Conservation (phyloP, 805 yeast species). For the Danielia reshetovae region DNA sequence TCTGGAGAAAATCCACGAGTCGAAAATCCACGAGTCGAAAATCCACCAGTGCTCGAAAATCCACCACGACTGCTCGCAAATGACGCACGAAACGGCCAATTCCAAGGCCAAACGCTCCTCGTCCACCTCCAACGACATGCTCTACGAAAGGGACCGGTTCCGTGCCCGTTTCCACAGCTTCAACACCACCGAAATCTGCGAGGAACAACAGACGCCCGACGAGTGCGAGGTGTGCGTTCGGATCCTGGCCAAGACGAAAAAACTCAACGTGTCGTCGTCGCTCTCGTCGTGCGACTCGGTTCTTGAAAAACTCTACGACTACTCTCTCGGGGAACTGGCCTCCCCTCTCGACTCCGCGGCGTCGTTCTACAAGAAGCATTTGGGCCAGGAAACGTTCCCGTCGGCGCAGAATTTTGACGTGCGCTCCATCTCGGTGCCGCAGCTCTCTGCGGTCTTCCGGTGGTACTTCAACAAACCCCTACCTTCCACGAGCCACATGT, state of each 20-base stretch:
- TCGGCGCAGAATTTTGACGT: neutral
- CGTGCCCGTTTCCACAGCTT: constrained; percentile 35
- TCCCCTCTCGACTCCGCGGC: constrained; percentile 20
- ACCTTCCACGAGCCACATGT: constrained; percentile 66
- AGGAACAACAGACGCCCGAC: constrained; percentile 3
- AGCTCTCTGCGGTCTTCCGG: constrained; percentile 20
- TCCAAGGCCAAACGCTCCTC: constrained; percentile 30
- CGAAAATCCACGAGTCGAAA: neutral
- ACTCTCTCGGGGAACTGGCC: constrained; percentile 5
- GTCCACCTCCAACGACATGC: constrained; percentile 36
- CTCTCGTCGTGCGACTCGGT: constrained; percentile 2
- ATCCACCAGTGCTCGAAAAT: neutral
- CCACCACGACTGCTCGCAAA: neutral
- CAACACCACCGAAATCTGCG: constrained; percentile 16
- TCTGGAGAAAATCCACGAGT: neutral
- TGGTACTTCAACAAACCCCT: constrained; percentile 38
- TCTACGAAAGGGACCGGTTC: constrained; percentile 39
- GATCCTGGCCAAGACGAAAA: constrained; percentile 35
- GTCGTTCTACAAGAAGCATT: constrained; percentile 8
- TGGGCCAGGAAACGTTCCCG: neutral
- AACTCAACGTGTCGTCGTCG: constrained; percentile 20
- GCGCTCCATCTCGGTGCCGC: constrained; percentile 1
- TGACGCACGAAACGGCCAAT: neutral
- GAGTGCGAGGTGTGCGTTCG: constrained; percentile 34
- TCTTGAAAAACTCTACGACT: constrained; percentile 3